These are phyloP conservation scores for Gonium pectorale DNA, from an alignment of 139 green algal genomes.

Conservation along the genomic window DNA sequence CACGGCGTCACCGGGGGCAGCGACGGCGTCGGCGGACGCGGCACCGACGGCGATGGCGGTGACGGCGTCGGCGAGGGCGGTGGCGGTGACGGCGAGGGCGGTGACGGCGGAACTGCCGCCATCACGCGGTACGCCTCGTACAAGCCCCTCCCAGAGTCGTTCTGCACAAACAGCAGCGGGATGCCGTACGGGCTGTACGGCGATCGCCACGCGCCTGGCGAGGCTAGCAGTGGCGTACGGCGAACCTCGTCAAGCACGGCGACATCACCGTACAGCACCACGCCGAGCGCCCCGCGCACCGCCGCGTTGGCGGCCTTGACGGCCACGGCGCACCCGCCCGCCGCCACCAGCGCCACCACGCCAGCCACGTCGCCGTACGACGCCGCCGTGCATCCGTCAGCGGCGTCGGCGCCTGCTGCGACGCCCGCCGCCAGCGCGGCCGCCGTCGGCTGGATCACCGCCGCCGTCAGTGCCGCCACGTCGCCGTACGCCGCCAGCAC, in stretches of 20 bases:
- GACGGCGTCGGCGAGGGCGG: background rate
- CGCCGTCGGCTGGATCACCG: background rate
- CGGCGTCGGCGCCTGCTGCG: background rate
- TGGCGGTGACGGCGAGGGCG: background rate
- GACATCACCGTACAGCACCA: constrained; percentile 20
- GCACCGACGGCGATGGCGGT: background rate
- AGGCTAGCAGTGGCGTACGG: background rate
- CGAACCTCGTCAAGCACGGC: background rate
- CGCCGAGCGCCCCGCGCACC: background rate
- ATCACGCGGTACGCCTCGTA: background rate
- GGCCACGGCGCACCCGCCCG: background rate
- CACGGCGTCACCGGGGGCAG: background rate
- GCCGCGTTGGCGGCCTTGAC: background rate
- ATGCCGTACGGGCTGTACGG: background rate
- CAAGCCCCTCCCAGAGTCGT: background rate
- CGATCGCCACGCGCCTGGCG: background rate
- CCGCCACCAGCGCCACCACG: constrained; percentile 4
- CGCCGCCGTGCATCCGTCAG: background rate
- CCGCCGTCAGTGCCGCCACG: background rate
- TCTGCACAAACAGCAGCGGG: background rate
- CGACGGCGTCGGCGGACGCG: background rate
- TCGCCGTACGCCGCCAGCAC: background rate
- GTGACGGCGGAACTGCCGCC: background rate
- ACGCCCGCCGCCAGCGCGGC: background rate
- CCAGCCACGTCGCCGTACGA: background rate